These are phyloP conservation scores for Senecio squalidus DNA, from an alignment of 140 eudicot species.

Conservation along the genomic window DNA sequence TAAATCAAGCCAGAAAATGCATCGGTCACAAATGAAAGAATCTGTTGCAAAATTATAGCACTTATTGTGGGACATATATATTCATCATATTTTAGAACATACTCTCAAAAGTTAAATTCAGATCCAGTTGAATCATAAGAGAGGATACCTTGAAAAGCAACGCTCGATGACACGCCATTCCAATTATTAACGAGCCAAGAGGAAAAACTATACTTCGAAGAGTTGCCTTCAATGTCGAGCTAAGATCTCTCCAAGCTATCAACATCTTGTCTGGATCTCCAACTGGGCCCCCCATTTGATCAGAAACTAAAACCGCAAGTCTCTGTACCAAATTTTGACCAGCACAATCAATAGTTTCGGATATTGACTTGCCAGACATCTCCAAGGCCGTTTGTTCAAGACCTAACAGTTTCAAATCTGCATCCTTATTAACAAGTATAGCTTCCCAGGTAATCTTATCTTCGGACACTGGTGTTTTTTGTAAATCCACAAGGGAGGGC, in stretches of 20 bases:
- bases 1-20: background rate
- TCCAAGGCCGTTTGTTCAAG: constrained; percentile 68
- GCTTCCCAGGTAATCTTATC: constrained; percentile 86
- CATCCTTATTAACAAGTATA: constrained; percentile 63
- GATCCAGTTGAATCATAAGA: background rate
- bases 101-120: background rate
- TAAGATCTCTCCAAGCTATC: constrained; percentile 69
- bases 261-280: constrained; percentile 74
- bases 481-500: constrained; percentile 86
- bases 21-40: background rate
- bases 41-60: background rate
- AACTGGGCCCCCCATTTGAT: constrained; percentile 93
- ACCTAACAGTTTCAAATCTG: constrained; percentile 60
- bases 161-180: constrained; percentile 93
- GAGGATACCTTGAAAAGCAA: constrained; percentile 75
- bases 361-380: constrained; percentile 46
- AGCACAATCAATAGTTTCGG: constrained; percentile 35
- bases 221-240: constrained; percentile 46
- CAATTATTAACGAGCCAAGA: constrained; percentile 76
- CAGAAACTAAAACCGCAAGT: constrained; percentile 78
- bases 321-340: constrained; percentile 44
- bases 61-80: background rate
- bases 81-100: background rate
- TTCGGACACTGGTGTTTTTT: constrained; percentile 59
- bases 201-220: constrained; percentile 93